Conservation (phyloP, 106 monocot genomes). For the Dactylorhiza incarnata region DNA sequence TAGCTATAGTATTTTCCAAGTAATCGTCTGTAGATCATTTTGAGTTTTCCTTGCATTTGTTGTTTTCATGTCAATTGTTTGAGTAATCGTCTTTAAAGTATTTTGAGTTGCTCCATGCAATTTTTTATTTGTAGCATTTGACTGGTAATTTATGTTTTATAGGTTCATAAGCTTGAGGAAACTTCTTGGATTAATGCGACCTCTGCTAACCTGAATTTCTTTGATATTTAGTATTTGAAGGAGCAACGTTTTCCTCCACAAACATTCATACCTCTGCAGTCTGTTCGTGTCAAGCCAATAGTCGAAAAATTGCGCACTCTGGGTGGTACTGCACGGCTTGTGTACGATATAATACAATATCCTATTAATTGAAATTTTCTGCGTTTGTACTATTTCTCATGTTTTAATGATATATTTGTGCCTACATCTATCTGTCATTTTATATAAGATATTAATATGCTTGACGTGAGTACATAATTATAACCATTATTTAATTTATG, state of each 20-base stretch:
- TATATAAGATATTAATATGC: background rate
- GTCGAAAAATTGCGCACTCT: slow-evolving; percentile 74
- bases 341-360: slow-evolving; percentile 99
- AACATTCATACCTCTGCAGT: slow-evolving; percentile 94
- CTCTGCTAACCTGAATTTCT: background rate
- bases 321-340: slow-evolving; percentile 82
- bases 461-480: background rate
- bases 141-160: background rate
- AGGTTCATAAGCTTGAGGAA: background rate
- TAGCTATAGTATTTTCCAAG: background rate
- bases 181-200: background rate
- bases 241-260: slow-evolving; percentile 87
- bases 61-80: background rate
- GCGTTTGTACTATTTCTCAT: background rate
- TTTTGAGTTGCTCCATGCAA: background rate
- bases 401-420: background rate
- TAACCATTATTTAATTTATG: background rate
- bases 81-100: background rate
- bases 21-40: background rate
- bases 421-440: background rate
- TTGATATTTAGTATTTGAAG: slow-evolving; percentile 81
- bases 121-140: background rate
- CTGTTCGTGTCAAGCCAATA: slow-evolving; percentile 88
- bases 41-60: background rate
- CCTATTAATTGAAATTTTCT: slow-evolving; percentile 26